These are phyloP conservation scores for Ceratocystis harringtonii DNA, from an alignment of 2,329 filamentous ascomycete genomes.

Conservation along the genomic window DNA sequence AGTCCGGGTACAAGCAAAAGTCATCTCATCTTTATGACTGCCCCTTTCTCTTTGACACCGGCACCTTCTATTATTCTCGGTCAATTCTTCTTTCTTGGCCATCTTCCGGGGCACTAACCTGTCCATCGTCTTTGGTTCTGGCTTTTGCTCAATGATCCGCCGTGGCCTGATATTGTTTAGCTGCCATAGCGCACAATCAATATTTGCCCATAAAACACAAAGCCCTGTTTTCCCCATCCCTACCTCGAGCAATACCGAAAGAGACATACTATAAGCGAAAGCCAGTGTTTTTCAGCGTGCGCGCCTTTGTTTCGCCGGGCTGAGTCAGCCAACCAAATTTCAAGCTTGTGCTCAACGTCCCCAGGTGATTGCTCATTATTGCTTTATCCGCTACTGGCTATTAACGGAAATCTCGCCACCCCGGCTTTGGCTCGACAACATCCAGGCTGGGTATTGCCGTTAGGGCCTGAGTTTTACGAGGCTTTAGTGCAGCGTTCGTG, in stretches of 20 bases:
- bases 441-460: not conserved
- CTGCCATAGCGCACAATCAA: not conserved
- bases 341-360: not conserved
- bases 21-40: not conserved
- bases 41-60: conserved; percentile 2
- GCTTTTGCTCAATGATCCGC: not conserved
- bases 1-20: not conserved
- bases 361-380: not conserved
- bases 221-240: not conserved
- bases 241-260: not conserved
- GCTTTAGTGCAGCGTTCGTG: not conserved
- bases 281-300: not conserved
- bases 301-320: not conserved
- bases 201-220: conserved; percentile 1
- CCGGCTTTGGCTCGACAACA: not conserved
- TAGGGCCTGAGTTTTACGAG: not conserved
- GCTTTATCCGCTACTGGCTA: not conserved
- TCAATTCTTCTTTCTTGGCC: not conserved
- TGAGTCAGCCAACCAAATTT: not conserved
- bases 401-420: not conserved
- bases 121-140: not conserved
- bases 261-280: conserved; percentile 2
- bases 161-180: not conserved
- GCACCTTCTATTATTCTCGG: conserved; percentile 8
- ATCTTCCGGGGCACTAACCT: not conserved